Evolutionary conservation across 805 yeast genomes (phyloP).

Genomic region (Candida montana): DNA sequence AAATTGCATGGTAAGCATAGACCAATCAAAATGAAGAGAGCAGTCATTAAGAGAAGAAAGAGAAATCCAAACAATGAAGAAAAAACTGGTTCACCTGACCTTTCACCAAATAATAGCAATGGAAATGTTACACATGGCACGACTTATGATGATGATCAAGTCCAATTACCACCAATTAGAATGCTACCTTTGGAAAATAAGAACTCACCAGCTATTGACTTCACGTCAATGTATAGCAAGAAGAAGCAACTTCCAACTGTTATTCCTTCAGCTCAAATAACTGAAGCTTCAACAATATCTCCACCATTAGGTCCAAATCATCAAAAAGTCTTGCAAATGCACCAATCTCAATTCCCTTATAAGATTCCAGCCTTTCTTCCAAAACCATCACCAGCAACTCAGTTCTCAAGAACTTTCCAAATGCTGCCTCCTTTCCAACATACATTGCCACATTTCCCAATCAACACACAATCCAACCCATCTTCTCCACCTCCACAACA

Average conservation of each 20-base stretch:
- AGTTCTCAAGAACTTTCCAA: constrained; percentile 7
- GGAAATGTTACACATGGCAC: background rate
- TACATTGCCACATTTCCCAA: constrained; percentile 3
- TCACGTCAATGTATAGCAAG: constrained; percentile 31
- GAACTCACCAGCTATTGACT: constrained; percentile 33
- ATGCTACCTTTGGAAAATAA: constrained; percentile 17
- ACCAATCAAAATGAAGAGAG: constrained; percentile 69
- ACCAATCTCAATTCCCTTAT: constrained; percentile 3
- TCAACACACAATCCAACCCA: background rate
- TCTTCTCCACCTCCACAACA: background rate
- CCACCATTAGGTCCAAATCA: constrained; percentile 5
- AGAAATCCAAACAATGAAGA: constrained; percentile 28
- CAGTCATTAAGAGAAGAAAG: constrained; percentile 69
- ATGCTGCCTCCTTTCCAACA: constrained; percentile 12
- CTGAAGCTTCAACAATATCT: constrained; percentile 5
- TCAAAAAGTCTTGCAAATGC: constrained; percentile 1
- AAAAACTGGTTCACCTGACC: constrained; percentile 4
- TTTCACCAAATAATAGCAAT: constrained; percentile 1
- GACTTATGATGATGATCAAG: constrained; percentile 8
- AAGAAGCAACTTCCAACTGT: constrained; percentile 4
- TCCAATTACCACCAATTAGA: constrained; percentile 23
- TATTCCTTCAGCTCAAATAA: background rate
- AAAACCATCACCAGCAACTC: constrained; percentile 10
- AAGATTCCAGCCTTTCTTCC: constrained; percentile 2
- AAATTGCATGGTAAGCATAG: constrained; percentile 71